phyloP scores from a whole-genome alignment of 495 filamentous ascomycete genomes.

The Hypoxylon lienhwacheense region DNA sequence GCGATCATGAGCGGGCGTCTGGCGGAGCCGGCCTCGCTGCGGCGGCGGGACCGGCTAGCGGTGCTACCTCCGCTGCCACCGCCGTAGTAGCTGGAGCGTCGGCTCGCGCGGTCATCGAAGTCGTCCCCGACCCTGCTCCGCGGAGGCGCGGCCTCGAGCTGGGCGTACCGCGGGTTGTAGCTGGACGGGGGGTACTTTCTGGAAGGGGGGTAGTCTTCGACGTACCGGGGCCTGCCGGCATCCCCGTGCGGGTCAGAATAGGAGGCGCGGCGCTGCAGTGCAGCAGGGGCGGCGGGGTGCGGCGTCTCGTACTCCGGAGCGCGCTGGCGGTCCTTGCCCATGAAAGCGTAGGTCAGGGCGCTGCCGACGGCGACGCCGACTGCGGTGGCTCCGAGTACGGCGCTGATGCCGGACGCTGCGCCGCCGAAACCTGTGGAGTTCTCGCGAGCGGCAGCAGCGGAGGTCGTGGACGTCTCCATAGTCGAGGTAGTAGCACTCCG shows the following conservation, averaged over 20 bases:
- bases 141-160: constrained; percentile 29
- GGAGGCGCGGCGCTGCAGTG: constrained; percentile 44
- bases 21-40: constrained; percentile 39
- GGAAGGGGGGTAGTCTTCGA: constrained; percentile 43
- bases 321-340: constrained; percentile 56
- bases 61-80: too few relatives aligned
- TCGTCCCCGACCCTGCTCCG: constrained; percentile 49
- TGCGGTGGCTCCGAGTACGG: constrained; percentile 66
- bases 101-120: constrained; percentile 45
- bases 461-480: constrained; percentile 34
- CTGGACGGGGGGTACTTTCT: constrained; percentile 37
- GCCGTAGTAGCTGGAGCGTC: constrained; percentile 38
- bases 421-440: constrained; percentile 34
- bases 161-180: constrained; percentile 45
- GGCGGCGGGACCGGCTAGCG: constrained; percentile 30
- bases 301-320: constrained; percentile 44
- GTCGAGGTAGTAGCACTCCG: constrained; percentile 45
- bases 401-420: constrained; percentile 53
- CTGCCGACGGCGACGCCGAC: constrained; percentile 77
- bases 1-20: constrained; percentile 39
- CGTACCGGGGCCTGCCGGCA: constrained; percentile 38
- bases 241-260: constrained; percentile 42
- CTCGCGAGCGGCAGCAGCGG: too few relatives aligned
- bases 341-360: constrained; percentile 72
- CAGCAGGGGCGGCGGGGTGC: too few relatives aligned